Evolutionary conservation across 2,329 filamentous ascomycete species (phyloP).

Genomic region (Parastagonospora nodorum): DNA sequence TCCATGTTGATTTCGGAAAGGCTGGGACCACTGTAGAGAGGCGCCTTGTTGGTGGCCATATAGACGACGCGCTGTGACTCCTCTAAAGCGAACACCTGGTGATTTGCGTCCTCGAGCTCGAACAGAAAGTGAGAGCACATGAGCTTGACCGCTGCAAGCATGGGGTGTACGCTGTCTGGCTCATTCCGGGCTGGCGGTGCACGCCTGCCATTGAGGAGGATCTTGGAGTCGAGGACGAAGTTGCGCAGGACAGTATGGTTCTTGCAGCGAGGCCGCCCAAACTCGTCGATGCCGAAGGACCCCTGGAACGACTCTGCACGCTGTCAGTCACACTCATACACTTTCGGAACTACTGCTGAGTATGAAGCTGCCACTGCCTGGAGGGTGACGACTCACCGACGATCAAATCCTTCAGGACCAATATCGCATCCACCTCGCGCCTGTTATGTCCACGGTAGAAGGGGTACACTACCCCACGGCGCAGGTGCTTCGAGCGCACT

Average conservation of each 20-base stretch:
- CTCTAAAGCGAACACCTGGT: slow-evolving; percentile 47
- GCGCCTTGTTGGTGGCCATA: slow-evolving; percentile 31
- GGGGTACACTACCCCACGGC: slow-evolving; percentile 14
- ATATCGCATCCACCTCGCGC: slow-evolving; percentile 43
- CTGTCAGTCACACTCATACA: background rate
- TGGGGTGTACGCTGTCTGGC: slow-evolving; percentile 8
- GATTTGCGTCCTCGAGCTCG: slow-evolving; percentile 12
- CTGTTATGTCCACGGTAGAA: slow-evolving; percentile 25
- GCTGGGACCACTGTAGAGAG: slow-evolving; percentile 49
- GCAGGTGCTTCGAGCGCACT: slow-evolving; percentile 27
- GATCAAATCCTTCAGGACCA: slow-evolving; percentile 50
- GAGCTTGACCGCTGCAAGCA: slow-evolving; percentile 38
- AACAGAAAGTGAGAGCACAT: slow-evolving; percentile 42
- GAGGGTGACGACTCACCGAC: slow-evolving; percentile 43
- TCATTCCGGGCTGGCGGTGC: slow-evolving; percentile 13
- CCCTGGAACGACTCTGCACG: slow-evolving; percentile 40
- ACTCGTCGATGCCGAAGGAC: slow-evolving; percentile 14
- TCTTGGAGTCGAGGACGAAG: slow-evolving; percentile 38
- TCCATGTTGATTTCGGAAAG: slow-evolving; percentile 50
- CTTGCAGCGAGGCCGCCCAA: slow-evolving; percentile 31
- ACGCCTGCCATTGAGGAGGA: slow-evolving; percentile 32
- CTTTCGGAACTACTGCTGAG: background rate
- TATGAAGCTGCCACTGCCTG: background rate
- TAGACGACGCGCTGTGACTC: slow-evolving; percentile 55
- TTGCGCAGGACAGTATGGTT: slow-evolving; percentile 40